Evolutionary conservation across 129 eudicot genomes (phyloP).

Genomic region (Arctium lappa): DNA sequence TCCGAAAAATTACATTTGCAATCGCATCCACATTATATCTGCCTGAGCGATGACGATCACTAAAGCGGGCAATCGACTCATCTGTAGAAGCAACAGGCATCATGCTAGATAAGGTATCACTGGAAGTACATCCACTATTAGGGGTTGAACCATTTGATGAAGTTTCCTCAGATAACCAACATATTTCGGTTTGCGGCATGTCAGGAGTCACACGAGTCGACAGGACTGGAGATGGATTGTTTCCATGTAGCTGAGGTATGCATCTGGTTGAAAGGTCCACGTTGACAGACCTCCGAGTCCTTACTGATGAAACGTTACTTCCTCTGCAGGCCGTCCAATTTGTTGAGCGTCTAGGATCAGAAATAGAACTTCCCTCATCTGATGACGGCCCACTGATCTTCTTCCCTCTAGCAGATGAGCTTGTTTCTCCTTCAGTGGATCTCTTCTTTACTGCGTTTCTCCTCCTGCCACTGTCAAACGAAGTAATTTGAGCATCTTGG

Average conservation of each 20-base stretch:
- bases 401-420: constrained; percentile 56
- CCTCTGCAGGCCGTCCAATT: constrained; percentile 25
- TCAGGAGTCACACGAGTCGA: constrained; percentile 19
- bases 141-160: constrained; percentile 36
- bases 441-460: constrained; percentile 40
- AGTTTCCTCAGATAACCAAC: constrained; percentile 17
- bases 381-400: constrained; percentile 26
- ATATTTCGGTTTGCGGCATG: constrained; percentile 26
- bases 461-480: constrained; percentile 27
- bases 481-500: constrained; percentile 34
- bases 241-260: constrained; percentile 22
- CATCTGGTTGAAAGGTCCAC: constrained; percentile 26
- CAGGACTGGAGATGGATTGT: constrained; percentile 18
- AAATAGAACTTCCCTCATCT: constrained; percentile 23
- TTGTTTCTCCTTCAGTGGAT: constrained; percentile 58
- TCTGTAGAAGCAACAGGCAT: constrained; percentile 26
- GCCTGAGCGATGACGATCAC: constrained; percentile 32
- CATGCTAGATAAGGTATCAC: constrained; percentile 19
- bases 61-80: constrained; percentile 28
- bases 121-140: constrained; percentile 14
- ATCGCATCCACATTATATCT: constrained; percentile 55
- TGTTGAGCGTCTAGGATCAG: constrained; percentile 26
- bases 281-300: constrained; percentile 47
- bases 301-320: constrained; percentile 34
- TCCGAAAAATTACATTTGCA: constrained; percentile 57